Conservation (phyloP, 2,329 filamentous ascomycete species). For the Xylariaceae sp. region DNA sequence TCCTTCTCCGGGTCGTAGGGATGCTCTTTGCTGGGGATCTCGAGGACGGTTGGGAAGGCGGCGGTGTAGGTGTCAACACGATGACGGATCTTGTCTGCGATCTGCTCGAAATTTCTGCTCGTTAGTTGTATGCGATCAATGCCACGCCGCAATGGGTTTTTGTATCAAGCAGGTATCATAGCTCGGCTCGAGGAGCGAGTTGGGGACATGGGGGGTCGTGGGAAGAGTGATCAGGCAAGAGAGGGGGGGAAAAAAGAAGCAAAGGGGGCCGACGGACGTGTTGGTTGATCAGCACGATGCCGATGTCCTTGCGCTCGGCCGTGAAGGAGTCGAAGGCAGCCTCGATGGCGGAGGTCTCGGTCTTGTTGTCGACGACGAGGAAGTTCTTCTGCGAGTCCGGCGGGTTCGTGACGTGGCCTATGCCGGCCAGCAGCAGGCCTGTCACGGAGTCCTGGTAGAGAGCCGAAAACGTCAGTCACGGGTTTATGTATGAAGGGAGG, state of each 20-base stretch:
- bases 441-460: constrained; percentile 89
- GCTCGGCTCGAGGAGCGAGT: too few species aligned
- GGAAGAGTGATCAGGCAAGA: too few species aligned
- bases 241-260: too few species aligned
- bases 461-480: too few species aligned
- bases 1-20: constrained; percentile 99
- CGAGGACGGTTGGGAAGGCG: constrained; percentile 91
- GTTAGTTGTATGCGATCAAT: too few species aligned
- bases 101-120: constrained; percentile 42
- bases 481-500: too few species aligned
- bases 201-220: neutral
- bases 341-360: constrained; percentile 83
- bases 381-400: constrained; percentile 96
- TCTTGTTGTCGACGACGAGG: constrained; percentile 92
- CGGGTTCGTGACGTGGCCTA: constrained; percentile 87
- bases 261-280: constrained; percentile 69
- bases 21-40: constrained; percentile 98
- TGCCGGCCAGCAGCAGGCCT: constrained; percentile 87
- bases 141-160: too few species aligned
- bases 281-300: constrained; percentile 94
- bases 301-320: constrained; percentile 88
- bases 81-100: constrained; percentile 90
- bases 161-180: neutral
- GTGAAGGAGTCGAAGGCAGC: constrained; percentile 87
- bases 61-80: constrained; percentile 88